Percentiles rank a stretch among this genome's conserved stretches.
Conservation (phyloP, 345 rosid species). For the Salix koriyanagi region DNA sequence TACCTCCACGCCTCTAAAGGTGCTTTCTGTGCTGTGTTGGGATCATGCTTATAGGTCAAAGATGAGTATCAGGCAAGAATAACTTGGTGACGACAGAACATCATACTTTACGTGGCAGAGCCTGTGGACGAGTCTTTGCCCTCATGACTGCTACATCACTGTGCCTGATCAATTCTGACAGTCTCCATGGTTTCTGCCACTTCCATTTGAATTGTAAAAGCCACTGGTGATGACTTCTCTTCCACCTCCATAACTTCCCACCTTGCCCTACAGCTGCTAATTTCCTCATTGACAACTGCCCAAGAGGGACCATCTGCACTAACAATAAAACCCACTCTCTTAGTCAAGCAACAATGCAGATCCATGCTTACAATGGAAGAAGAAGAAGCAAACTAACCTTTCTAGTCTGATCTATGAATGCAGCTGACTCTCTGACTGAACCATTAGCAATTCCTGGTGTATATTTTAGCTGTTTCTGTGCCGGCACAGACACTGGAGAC, state of each 20-base stretch:
- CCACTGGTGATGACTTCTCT: constrained; percentile 99
- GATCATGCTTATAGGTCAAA: constrained; percentile 26
- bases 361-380: neutral
- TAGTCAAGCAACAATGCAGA: constrained; percentile 12
- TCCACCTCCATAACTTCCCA: constrained; percentile 99
- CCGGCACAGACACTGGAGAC: constrained; percentile 74
- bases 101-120: constrained; percentile 38
- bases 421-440: constrained; percentile 47
- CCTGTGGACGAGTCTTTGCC: constrained; percentile 59
- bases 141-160: constrained; percentile 75
- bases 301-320: constrained; percentile 85
- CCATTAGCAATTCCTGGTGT: constrained; percentile 84
- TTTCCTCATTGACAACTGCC: constrained; percentile 68
- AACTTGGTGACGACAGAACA: constrained; percentile 12
- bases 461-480: constrained; percentile 89
- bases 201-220: constrained; percentile 96
- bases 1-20: constrained; percentile 40
- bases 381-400: constrained; percentile 43
- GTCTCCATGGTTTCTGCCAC: constrained; percentile 99
- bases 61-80: constrained; percentile 23
- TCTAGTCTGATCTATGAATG: constrained; percentile 63
- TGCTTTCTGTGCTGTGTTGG: constrained; percentile 18
- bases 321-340: constrained; percentile 9
- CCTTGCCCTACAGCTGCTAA: constrained; percentile 62
- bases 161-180: constrained; percentile 86